Evolutionary conservation across 495 filamentous ascomycete genomes (phyloP).

Genomic region (Parathielavia hyrcaniae): DNA sequence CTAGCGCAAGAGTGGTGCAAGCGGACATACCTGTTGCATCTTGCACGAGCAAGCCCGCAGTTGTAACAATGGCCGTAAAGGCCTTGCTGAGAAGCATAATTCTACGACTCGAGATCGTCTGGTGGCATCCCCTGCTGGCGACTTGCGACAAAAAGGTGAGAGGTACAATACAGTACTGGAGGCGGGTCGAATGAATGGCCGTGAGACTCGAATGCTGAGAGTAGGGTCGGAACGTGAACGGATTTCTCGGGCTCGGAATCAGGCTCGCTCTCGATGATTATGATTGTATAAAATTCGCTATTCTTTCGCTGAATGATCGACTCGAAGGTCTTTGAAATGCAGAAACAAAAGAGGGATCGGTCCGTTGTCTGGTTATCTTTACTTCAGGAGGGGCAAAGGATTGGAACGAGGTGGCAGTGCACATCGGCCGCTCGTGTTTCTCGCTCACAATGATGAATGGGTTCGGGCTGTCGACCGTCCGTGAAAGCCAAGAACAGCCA

Average conservation of each 20-base stretch:
- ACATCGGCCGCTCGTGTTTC: slow-evolving; percentile 18
- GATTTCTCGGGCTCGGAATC: background rate
- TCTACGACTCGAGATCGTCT: slow-evolving; percentile 8
- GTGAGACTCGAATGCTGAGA: background rate
- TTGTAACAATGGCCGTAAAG: slow-evolving; percentile 33
- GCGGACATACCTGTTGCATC: slow-evolving; percentile 28
- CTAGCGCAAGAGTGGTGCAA: background rate
- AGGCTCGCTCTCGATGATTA: background rate
- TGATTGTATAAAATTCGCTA: background rate
- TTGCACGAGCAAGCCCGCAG: slow-evolving; percentile 28
- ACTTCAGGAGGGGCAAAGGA: background rate
- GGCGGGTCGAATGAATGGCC: background rate
- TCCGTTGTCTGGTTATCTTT: background rate
- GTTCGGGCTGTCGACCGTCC: slow-evolving; percentile 6
- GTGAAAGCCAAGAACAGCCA: slow-evolving; percentile 1
- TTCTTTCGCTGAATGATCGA: slow-evolving; percentile 3
- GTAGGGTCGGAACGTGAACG: background rate
- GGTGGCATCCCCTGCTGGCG: slow-evolving; percentile 2
- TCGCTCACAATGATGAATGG: slow-evolving; percentile 14
- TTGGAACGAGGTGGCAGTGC: slow-evolving; percentile 17
- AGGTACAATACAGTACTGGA: background rate
- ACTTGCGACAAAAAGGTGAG: background rate
- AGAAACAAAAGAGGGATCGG: slow-evolving; percentile 5
- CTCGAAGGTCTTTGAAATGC: background rate
- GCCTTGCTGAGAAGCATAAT: slow-evolving; percentile 34